Percentiles rank a stretch among this genome's conserved stretches.
These are phyloP conservation scores for Ceratobasidium sp. DNA, from an alignment of 1,284 basidiomycete genomes.

Conservation along the genomic window DNA sequence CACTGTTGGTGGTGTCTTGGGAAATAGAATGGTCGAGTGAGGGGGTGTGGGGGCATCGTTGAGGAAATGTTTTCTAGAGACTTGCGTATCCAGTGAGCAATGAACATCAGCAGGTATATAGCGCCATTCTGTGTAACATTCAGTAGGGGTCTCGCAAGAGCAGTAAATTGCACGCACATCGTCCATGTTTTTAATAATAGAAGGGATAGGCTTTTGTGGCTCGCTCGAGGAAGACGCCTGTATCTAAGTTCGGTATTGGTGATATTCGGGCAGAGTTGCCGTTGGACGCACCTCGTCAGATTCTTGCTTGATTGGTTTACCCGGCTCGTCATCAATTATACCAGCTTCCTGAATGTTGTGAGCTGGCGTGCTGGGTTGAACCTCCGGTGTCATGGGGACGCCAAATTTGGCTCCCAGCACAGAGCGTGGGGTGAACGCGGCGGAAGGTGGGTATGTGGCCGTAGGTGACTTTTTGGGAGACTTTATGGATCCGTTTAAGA, in stretches of 20 bases:
- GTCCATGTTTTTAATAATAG: conserved; percentile 40
- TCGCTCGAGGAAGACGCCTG: not conserved
- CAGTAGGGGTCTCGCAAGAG: not conserved
- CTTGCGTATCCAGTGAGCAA: conserved; percentile 42
- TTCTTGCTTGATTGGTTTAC: not conserved
- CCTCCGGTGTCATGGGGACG: not conserved
- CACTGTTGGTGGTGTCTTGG: conserved; percentile 42
- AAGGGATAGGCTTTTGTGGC: conserved; percentile 38
- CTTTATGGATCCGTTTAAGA: conserved; percentile 41
- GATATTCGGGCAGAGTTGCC: not conserved
- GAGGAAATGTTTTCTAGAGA: conserved; percentile 31
- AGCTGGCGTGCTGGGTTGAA: not conserved
- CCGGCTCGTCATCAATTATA: conserved; percentile 16
- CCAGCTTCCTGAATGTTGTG: conserved; percentile 24
- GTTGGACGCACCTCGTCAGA: conserved; percentile 1
- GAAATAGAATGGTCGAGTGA: conserved; percentile 19
- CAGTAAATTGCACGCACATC: conserved; percentile 35
- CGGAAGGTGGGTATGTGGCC: conserved; percentile 13
- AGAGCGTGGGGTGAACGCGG: conserved; percentile 36
- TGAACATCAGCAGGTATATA: conserved; percentile 43
- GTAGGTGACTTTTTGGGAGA: not conserved
- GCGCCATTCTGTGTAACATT: conserved; percentile 23
- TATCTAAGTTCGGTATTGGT: not conserved
- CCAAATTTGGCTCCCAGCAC: conserved; percentile 7
- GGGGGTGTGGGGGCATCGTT: not conserved